Percentiles rank a stretch among this genome's conserved stretches.
Conservation (phyloP, 2,329 filamentous ascomycete genomes). For the Alternaria ethzedia region DNA sequence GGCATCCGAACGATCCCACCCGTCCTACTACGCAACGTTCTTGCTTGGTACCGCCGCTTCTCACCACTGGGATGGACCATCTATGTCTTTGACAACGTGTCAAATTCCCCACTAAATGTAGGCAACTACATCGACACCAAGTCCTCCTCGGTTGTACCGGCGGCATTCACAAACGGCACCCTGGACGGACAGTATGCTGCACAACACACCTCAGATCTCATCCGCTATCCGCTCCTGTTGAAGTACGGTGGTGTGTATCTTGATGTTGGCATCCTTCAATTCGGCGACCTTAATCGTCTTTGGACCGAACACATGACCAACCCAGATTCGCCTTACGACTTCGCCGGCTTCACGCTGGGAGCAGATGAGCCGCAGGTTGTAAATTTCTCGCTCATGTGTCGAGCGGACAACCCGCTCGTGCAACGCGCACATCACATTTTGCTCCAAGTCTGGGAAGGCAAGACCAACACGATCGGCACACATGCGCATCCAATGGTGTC, state of each 20-base stretch:
- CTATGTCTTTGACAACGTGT: slow-evolving; percentile 57
- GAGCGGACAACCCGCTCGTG: slow-evolving; percentile 57
- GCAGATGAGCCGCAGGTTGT: slow-evolving; percentile 26
- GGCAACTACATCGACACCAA: slow-evolving; percentile 57
- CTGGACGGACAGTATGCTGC: slow-evolving; percentile 58
- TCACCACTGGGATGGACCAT: slow-evolving; percentile 60
- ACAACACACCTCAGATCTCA: slow-evolving; percentile 65
- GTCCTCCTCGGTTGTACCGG: slow-evolving; percentile 55
- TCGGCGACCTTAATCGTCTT: slow-evolving; percentile 62
- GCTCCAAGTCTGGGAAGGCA: slow-evolving; percentile 59
- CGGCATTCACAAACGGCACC: slow-evolving; percentile 58
- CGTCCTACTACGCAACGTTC: slow-evolving; percentile 61
- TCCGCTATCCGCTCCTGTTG: slow-evolving; percentile 63
- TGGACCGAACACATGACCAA: slow-evolving; percentile 60
- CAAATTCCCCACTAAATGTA: slow-evolving; percentile 57
- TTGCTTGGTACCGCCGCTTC: slow-evolving; percentile 62
- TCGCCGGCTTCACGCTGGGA: slow-evolving; percentile 34
- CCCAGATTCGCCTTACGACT: slow-evolving; percentile 53
- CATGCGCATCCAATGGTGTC: slow-evolving; percentile 61
- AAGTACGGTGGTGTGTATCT: slow-evolving; percentile 65
- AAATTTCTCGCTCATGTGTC: slow-evolving; percentile 29
- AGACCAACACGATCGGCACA: slow-evolving; percentile 49
- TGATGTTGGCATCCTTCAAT: slow-evolving; percentile 63
- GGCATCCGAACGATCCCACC: slow-evolving; percentile 59
- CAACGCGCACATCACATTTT: slow-evolving; percentile 57